Percentiles rank a stretch among this genome's conserved stretches.
These are phyloP conservation scores for Lodderomyces beijingensis DNA, from an alignment of 1,139 yeast species.

Conservation along the genomic window DNA sequence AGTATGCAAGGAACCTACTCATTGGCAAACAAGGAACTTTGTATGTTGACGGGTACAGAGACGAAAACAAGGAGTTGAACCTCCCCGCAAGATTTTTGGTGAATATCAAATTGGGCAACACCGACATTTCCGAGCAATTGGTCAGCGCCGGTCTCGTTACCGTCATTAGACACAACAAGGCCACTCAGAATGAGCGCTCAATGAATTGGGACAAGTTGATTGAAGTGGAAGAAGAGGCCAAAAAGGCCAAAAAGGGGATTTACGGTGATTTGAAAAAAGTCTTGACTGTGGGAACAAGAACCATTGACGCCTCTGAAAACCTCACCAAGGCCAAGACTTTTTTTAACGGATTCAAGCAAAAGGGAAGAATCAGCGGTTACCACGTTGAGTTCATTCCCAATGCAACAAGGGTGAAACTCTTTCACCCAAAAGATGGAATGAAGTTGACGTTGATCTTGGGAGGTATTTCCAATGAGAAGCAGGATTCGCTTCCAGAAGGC, in stretches of 20 bases:
- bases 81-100: constrained; percentile 67
- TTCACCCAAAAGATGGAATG: constrained; percentile 68
- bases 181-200: constrained; percentile 64
- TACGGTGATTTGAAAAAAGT: constrained; percentile 49
- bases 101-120: constrained; percentile 44
- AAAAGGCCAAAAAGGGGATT: constrained; percentile 56
- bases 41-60: constrained; percentile 61
- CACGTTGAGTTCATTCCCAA: constrained; percentile 67
- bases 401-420: constrained; percentile 62
- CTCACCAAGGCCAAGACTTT: constrained; percentile 70
- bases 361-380: constrained; percentile 54
- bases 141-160: constrained; percentile 68
- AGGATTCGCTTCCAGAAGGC: constrained; percentile 47
- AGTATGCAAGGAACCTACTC: constrained; percentile 61
- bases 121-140: constrained; percentile 60
- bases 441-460: constrained; percentile 71
- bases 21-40: constrained; percentile 68
- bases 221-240: constrained; percentile 65
- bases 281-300: constrained; percentile 49
- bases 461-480: constrained; percentile 57
- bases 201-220: constrained; percentile 73
- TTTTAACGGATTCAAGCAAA: constrained; percentile 64
- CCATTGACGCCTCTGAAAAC: constrained; percentile 78
- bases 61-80: constrained; percentile 52
- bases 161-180: constrained; percentile 76